These are phyloP conservation scores for Blastobotrys capitulatus DNA, from an alignment of 1,139 yeast genomes.

Conservation along the genomic window DNA sequence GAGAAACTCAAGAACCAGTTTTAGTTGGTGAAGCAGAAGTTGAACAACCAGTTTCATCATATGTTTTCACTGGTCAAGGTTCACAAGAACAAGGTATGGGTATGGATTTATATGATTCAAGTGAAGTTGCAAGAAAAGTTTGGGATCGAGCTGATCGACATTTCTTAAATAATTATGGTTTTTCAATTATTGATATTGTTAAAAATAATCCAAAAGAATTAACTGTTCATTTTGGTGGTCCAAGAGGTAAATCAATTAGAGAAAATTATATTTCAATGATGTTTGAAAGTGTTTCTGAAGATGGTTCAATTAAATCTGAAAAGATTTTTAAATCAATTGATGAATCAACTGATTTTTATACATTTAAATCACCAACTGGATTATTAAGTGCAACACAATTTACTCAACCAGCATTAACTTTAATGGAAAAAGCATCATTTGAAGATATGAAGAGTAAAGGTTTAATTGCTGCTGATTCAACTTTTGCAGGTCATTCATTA, in stretches of 20 bases:
- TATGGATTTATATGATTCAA: slow-evolving; percentile 91
- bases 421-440: slow-evolving; percentile 98
- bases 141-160: slow-evolving; percentile 98
- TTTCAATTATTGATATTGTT: slow-evolving; percentile 93
- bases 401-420: slow-evolving; percentile 97
- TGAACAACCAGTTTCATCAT: slow-evolving; percentile 95
- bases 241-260: slow-evolving; percentile 90
- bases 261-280: slow-evolving; percentile 95
- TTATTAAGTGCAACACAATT: slow-evolving; percentile 96
- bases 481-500: slow-evolving; percentile 98
- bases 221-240: slow-evolving; percentile 96
- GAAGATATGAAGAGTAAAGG: slow-evolving; percentile 97
- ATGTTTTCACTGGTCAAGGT: slow-evolving; percentile 99
- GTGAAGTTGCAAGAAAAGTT: slow-evolving; percentile 88
- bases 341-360: slow-evolving; percentile 72
- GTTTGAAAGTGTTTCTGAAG: slow-evolving; percentile 88
- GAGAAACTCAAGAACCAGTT: slow-evolving; percentile 64
- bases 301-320: slow-evolving; percentile 81
- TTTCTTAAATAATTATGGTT: slow-evolving; percentile 90
- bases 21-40: slow-evolving; percentile 95
- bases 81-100: slow-evolving; percentile 99
- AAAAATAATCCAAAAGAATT: slow-evolving; percentile 93
- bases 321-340: slow-evolving; percentile 91
- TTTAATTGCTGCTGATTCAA: slow-evolving; percentile 84
- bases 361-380: slow-evolving; percentile 92